phyloP scores from a whole-genome alignment of 2,329 filamentous ascomycete species.

The Blastomyces gilchristii region DNA sequence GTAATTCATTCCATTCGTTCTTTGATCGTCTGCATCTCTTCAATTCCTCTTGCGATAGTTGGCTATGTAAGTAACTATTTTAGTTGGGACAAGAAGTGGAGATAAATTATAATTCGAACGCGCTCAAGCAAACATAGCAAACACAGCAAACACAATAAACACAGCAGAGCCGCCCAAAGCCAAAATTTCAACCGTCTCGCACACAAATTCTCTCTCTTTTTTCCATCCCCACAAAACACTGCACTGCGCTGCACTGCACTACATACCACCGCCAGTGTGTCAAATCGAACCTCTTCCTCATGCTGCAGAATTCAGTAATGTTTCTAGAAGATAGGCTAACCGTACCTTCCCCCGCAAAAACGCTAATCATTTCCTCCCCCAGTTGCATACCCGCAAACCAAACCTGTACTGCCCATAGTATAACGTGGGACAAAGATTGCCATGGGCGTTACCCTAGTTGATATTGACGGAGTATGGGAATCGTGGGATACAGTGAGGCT shows the following conservation, averaged over 20 bases:
- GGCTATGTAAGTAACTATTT: neutral
- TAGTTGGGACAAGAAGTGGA: too few relatives aligned
- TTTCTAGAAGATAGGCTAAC: neutral
- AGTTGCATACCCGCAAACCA: too few relatives aligned
- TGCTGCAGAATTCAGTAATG: neutral
- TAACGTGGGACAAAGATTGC: neutral
- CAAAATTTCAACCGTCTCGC: neutral
- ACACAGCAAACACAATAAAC: neutral
- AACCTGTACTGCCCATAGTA: neutral
- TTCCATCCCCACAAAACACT: neutral
- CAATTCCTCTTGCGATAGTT: neutral
- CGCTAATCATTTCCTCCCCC: neutral
- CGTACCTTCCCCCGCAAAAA: neutral
- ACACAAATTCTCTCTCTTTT: neutral
- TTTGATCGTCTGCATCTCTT: neutral
- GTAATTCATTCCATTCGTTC: neutral
- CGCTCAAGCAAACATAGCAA: neutral
- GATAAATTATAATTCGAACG: too few relatives aligned
- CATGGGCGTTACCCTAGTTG: neutral
- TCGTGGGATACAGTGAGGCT: neutral
- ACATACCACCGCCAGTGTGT: neutral
- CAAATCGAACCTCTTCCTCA: neutral
- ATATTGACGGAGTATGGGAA: too few relatives aligned
- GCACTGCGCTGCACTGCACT: neutral
- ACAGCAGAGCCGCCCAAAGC: neutral